Evolutionary conservation across 2,329 filamentous ascomycete genomes (phyloP).

Genomic region (Penicillium olsonii): DNA sequence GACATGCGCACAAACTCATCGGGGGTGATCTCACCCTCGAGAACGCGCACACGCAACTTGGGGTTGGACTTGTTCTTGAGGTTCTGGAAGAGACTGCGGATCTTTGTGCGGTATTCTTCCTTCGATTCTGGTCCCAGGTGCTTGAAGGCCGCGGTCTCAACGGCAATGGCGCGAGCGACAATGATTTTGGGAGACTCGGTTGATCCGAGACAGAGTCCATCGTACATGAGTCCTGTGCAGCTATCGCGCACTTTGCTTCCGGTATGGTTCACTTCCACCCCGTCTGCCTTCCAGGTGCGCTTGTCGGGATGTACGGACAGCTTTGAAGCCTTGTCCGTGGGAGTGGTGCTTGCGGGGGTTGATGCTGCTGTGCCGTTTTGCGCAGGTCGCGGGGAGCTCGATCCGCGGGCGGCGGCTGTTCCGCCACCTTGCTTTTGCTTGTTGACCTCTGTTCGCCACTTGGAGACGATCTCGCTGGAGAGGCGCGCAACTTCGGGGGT

Average conservation of each 20-base stretch:
- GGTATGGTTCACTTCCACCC: constrained; percentile 75
- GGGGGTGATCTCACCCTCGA: constrained; percentile 71
- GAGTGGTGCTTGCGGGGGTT: constrained; percentile 53
- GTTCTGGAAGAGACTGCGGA: constrained; percentile 90
- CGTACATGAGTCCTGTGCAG: constrained; percentile 90
- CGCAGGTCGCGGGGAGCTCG: constrained; percentile 47
- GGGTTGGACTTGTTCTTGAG: constrained; percentile 90
- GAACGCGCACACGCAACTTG: constrained; percentile 72
- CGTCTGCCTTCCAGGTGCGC: constrained; percentile 79
- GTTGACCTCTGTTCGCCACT: constrained; percentile 54
- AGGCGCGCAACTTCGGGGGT: constrained; percentile 70
- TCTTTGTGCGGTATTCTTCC: constrained; percentile 78
- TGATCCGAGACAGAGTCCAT: constrained; percentile 78
- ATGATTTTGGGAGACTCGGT: constrained; percentile 62
- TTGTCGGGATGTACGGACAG: constrained; percentile 67
- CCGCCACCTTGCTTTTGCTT: constrained; percentile 49
- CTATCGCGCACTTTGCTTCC: constrained; percentile 73
- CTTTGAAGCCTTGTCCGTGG: constrained; percentile 54
- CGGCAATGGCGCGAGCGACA: constrained; percentile 64
- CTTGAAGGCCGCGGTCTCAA: constrained; percentile 75
- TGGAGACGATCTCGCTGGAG: constrained; percentile 79
- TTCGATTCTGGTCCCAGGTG: constrained; percentile 69
- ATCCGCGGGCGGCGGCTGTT: constrained; percentile 40
- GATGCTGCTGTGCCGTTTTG: constrained; percentile 50
- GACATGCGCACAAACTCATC: constrained; percentile 81